A percentile compares a stretch with the other conserved stretches of the same genome.
Conservation (phyloP, 805 yeast species). For the Starmerella geochares region DNA sequence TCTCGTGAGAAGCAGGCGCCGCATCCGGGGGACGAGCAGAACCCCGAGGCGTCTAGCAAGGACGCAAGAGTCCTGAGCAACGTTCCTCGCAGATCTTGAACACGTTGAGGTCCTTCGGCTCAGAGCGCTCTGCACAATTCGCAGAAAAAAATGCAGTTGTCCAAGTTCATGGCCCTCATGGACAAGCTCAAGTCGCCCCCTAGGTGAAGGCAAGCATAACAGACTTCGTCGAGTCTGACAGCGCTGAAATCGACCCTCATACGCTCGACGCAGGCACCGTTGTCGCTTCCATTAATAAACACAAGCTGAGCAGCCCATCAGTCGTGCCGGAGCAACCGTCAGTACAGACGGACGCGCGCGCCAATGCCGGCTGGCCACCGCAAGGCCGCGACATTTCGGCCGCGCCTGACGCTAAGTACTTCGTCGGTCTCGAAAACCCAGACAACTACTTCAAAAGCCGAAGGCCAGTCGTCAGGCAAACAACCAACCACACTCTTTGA, state of each 20-base stretch:
- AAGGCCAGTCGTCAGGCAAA: slow-evolving; percentile 9
- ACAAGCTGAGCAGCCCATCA: background rate
- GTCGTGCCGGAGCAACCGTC: background rate
- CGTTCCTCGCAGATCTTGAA: slow-evolving; percentile 14
- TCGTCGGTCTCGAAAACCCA: slow-evolving; percentile 23
- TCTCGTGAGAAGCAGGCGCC: slow-evolving; percentile 10
- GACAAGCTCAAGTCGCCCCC: slow-evolving; percentile 13
- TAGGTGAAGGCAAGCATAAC: slow-evolving; percentile 14
- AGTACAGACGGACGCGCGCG: background rate
- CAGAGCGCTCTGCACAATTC: slow-evolving; percentile 10
- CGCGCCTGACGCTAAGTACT: background rate
- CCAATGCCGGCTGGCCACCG: slow-evolving; percentile 13
- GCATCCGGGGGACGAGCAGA: background rate
- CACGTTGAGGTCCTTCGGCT: background rate
- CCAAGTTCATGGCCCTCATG: slow-evolving; percentile 24
- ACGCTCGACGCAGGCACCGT: background rate
- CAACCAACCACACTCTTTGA: slow-evolving; percentile 16
- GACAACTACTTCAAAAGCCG: slow-evolving; percentile 21
- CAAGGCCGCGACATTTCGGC: slow-evolving; percentile 7
- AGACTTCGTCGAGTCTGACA: slow-evolving; percentile 12
- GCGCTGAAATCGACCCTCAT: slow-evolving; percentile 6
- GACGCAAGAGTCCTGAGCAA: slow-evolving; percentile 17
- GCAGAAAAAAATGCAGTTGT: slow-evolving; percentile 20
- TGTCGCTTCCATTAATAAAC: background rate
- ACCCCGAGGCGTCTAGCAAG: background rate